Conservation (phyloP, 78 protist species). For the Dictyostelium citrinum region DNA sequence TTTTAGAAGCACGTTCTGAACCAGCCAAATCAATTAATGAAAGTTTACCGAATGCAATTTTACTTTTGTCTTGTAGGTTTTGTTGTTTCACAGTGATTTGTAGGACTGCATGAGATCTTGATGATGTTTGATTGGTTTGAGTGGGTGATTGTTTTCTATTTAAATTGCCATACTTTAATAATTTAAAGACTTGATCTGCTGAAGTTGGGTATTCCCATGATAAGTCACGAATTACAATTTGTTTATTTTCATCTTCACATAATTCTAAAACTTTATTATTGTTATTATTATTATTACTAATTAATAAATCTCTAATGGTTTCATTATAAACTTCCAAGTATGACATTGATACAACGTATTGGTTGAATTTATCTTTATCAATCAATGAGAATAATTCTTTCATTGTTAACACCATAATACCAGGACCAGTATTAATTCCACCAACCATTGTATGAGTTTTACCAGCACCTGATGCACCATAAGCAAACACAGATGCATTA, state of each 20-base stretch:
- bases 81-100: constrained; percentile 41
- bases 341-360: constrained; percentile 63
- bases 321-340: constrained; percentile 96
- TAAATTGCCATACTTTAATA: constrained; percentile 86
- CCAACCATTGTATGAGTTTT: constrained; percentile 94
- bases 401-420: constrained; percentile 93
- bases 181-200: constrained; percentile 74
- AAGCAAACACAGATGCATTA: constrained; percentile 88
- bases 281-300: not conserved
- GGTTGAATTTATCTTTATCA: not conserved
- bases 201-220: constrained; percentile 30
- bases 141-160: constrained; percentile 92
- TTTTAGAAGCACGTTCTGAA: constrained; percentile 90
- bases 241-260: constrained; percentile 83
- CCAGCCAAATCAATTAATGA: constrained; percentile 96
- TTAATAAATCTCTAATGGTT: constrained; percentile 86
- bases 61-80: not conserved
- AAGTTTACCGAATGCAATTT: constrained; percentile 39
- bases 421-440: constrained; percentile 14
- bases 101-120: constrained; percentile 97
- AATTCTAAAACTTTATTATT: constrained; percentile 64
- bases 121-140: constrained; percentile 88
- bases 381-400: constrained; percentile 86
- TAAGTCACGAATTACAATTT: constrained; percentile 57
- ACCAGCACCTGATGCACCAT: constrained; percentile 90